Evolutionary conservation across 83 land plant genomes (phyloP).

Genomic region (Larix sibirica): DNA sequence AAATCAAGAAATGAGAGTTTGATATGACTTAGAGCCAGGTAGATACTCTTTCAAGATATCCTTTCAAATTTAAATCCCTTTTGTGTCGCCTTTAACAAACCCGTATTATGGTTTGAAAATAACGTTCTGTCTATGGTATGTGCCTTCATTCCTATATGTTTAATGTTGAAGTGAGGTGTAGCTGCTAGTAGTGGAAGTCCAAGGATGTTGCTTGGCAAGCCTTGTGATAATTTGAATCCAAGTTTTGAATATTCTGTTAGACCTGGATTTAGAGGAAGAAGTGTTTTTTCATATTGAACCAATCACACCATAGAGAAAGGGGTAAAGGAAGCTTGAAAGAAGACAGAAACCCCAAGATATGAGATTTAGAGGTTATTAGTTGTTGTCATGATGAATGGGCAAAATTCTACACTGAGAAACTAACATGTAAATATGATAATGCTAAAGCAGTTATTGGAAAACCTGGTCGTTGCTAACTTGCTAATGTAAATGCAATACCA

Average conservation of each 20-base stretch:
- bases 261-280: neutral
- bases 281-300: neutral
- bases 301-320: neutral
- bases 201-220: neutral
- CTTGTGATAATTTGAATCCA: neutral
- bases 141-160: neutral
- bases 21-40: neutral
- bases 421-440: neutral
- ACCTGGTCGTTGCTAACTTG: neutral
- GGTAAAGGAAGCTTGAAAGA: slow-evolving; percentile 10
- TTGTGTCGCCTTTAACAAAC: neutral
- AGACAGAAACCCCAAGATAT: neutral
- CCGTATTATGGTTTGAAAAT: neutral
- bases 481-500: neutral
- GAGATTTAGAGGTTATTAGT: neutral
- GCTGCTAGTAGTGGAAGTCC: neutral
- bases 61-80: slow-evolving; percentile 1
- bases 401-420: neutral
- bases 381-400: neutral
- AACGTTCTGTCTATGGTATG: neutral
- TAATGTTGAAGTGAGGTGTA: neutral
- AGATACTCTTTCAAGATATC: neutral
- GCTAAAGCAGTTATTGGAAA: neutral
- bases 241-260: neutral
- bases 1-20: too few relatives aligned